Percentiles rank a stretch among this genome's conserved stretches.
These are phyloP conservation scores for Atkinsonella texensis DNA, from an alignment of 2,329 filamentous ascomycete genomes.

Conservation along the genomic window DNA sequence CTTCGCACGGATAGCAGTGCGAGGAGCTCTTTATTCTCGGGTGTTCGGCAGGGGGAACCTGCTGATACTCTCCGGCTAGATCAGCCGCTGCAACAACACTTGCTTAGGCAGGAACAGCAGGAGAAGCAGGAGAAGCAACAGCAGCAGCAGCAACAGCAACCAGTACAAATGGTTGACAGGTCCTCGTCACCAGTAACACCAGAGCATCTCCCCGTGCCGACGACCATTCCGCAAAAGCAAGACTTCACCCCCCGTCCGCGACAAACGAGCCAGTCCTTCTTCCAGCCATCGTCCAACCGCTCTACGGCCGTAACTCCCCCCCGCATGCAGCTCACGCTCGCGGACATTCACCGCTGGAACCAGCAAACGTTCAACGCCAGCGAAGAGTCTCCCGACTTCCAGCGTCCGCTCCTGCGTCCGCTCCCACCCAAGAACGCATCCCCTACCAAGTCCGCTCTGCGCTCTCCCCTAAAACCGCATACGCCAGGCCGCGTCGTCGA, in stretches of 20 bases:
- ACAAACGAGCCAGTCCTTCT: constrained; percentile 25
- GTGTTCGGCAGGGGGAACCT: constrained; percentile 9
- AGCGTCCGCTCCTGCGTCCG: constrained; percentile 31
- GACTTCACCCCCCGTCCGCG: constrained; percentile 35
- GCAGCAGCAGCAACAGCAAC: not conserved
- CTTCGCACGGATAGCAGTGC: constrained; percentile 20
- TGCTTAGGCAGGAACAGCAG: not conserved
- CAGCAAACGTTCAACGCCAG: constrained; percentile 26
- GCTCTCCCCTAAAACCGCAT: constrained; percentile 44
- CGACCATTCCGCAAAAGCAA: constrained; percentile 31
- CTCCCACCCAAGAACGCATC: constrained; percentile 40
- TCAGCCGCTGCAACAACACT: not conserved
- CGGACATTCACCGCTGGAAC: constrained; percentile 30
- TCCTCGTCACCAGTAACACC: constrained; percentile 18
- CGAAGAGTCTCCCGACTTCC: constrained; percentile 23
- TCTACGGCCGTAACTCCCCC: constrained; percentile 23
- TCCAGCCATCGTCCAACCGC: constrained; percentile 20
- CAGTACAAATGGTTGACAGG: not conserved
- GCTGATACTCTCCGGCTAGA: not conserved
- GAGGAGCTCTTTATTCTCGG: constrained; percentile 24
- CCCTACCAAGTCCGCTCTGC: constrained; percentile 43
- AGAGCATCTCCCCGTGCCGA: constrained; percentile 20
- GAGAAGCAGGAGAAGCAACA: not conserved
- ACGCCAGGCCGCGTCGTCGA: constrained; percentile 47
- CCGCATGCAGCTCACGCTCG: constrained; percentile 28